A percentile compares a stretch with the other conserved stretches of the same genome.
Evolutionary conservation across 331 rosid genomes (phyloP).

Genomic region (Telfairia occidentalis): DNA sequence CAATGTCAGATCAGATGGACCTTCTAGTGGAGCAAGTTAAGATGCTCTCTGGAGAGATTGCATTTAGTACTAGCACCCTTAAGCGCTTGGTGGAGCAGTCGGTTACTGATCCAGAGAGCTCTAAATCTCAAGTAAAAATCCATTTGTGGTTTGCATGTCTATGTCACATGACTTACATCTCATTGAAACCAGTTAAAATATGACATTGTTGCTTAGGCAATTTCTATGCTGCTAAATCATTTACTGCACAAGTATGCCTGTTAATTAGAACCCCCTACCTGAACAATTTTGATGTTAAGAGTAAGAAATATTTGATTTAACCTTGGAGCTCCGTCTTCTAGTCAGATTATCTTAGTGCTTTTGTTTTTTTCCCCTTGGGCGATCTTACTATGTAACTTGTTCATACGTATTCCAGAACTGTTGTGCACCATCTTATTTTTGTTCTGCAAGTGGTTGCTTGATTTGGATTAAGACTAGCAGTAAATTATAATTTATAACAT

Average conservation of each 20-base stretch:
- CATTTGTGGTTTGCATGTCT: not conserved
- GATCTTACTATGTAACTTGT: not conserved
- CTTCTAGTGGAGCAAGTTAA: constrained; percentile 98
- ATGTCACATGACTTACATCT: not conserved
- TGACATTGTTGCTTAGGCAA: not conserved
- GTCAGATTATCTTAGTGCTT: not conserved
- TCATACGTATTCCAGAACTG: not conserved
- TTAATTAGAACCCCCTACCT: not conserved
- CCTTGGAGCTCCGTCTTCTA: not conserved
- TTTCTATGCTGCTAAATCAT: not conserved
- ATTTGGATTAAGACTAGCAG: not conserved
- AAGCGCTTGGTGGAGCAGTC: constrained; percentile 94
- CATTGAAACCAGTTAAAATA: not conserved
- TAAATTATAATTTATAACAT: not conserved
- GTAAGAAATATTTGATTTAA: not conserved
- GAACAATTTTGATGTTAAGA: not conserved
- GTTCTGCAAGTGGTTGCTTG: not conserved
- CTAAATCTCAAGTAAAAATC: constrained; percentile 59
- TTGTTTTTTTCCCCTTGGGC: not conserved
- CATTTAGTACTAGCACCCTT: constrained; percentile 91
- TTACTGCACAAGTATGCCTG: not conserved
- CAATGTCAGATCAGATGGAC: constrained; percentile 89
- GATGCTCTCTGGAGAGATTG: constrained; percentile 98
- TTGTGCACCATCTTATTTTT: not conserved
- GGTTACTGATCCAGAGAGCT: constrained; percentile 62